Evolutionary conservation across 2,329 filamentous ascomycete species (phyloP).

Genomic region (Diaporthe destruens): DNA sequence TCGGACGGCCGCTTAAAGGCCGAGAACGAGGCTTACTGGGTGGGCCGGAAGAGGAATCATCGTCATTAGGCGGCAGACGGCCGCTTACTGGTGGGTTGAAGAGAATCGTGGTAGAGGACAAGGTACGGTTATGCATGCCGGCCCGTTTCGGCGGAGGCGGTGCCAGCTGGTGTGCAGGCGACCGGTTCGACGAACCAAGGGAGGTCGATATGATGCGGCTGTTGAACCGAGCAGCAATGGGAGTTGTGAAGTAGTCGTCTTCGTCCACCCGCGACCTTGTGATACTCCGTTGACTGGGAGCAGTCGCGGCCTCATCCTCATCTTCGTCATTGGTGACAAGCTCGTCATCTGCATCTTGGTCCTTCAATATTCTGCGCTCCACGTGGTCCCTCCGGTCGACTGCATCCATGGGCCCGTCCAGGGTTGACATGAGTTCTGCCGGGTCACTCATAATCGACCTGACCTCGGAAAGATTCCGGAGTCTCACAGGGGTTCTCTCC

Average conservation of each 20-base stretch:
- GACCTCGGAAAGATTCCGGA: constrained; percentile 66
- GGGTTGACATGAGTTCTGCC: constrained; percentile 69
- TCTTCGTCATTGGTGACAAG: constrained; percentile 85
- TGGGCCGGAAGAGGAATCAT: constrained; percentile 59
- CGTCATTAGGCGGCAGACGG: constrained; percentile 33
- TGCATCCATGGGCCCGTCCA: constrained; percentile 47
- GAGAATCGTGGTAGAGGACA: constrained; percentile 86
- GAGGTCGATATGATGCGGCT: constrained; percentile 49
- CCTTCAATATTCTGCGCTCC: constrained; percentile 63
- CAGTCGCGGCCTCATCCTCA: constrained; percentile 59
- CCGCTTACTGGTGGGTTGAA: constrained; percentile 72
- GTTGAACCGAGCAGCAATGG: constrained; percentile 58
- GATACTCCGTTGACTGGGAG: constrained; percentile 44
- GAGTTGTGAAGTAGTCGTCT: constrained; percentile 68
- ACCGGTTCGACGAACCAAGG: constrained; percentile 45
- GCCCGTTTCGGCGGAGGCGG: constrained; percentile 51
- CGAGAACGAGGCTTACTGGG: constrained; percentile 49
- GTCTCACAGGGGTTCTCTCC: constrained; percentile 59
- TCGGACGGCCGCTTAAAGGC: constrained; percentile 55
- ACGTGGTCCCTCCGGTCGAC: constrained; percentile 38
- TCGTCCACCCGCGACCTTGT: constrained; percentile 40
- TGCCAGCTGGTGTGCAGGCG: constrained; percentile 43
- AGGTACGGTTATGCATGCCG: constrained; percentile 75
- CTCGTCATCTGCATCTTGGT: constrained; percentile 91
- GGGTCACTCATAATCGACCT: constrained; percentile 74